A percentile compares a stretch with the other conserved stretches of the same genome.
phyloP scores from a whole-genome alignment of 1,284 basidiomycete species.

The Tilletiaria anomala region DNA sequence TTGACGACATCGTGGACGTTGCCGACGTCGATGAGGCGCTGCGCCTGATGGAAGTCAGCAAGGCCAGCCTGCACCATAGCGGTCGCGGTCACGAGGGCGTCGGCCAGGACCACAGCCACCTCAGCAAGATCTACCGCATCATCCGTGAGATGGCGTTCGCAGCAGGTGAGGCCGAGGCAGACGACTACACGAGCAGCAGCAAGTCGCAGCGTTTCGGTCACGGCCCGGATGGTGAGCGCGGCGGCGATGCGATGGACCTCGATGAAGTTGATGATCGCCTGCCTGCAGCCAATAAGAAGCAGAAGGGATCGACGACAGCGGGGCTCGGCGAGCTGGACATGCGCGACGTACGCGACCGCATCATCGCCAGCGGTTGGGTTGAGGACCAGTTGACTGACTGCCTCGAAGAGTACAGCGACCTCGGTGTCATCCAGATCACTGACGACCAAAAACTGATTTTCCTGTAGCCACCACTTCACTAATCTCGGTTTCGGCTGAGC shows the following conservation, averaged over 20 bases:
- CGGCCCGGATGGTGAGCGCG: constrained; percentile 4
- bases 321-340: constrained; percentile 9
- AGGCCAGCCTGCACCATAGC: constrained; percentile 54
- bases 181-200: neutral
- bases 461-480: too few species aligned
- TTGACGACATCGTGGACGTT: constrained; percentile 61
- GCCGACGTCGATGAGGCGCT: constrained; percentile 93
- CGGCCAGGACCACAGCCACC: constrained; percentile 14
- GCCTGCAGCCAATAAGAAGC: neutral
- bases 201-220: neutral
- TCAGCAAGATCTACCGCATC: constrained; percentile 34
- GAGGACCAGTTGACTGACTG: constrained; percentile 23
- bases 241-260: constrained; percentile 1
- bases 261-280: constrained; percentile 5
- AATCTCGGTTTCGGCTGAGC: too few species aligned
- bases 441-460: constrained; percentile 14
- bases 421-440: constrained; percentile 15
- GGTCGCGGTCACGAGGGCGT: neutral
- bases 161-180: constrained; percentile 1
- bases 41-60: constrained; percentile 88
- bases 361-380: constrained; percentile 18
- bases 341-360: constrained; percentile 17
- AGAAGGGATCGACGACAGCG: constrained; percentile 2
- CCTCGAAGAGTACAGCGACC: constrained; percentile 15
- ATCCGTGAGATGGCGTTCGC: constrained; percentile 22